A percentile compares a stretch with the other conserved stretches of the same genome.
Evolutionary conservation across 768 basidiomycete species (phyloP).

Genomic region (Collybia sordida): DNA sequence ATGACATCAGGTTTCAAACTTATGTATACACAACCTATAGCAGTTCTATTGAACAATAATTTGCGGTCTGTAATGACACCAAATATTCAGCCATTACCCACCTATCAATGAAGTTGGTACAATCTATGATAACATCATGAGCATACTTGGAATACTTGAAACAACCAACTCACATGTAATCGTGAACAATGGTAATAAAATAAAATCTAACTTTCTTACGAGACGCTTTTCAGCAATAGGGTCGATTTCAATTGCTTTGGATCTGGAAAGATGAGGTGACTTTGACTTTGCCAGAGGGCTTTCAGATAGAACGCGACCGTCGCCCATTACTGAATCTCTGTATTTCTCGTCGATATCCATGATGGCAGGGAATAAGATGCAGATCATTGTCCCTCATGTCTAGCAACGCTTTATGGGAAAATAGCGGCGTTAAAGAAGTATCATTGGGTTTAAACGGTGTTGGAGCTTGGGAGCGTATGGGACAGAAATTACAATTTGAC

Average conservation of each 20-base stretch:
- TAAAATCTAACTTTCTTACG: constrained; percentile 33
- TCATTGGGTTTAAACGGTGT: too few species aligned
- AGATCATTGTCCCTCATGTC: too few species aligned
- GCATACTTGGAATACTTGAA: background rate
- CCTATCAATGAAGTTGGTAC: constrained; percentile 22
- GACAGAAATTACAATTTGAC: too few species aligned
- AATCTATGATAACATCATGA: constrained; percentile 10
- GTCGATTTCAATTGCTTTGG: constrained; percentile 6
- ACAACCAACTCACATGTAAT: constrained; percentile 17
- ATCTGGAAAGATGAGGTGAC: background rate
- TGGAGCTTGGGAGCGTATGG: too few species aligned
- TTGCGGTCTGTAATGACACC: background rate
- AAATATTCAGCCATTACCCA: background rate
- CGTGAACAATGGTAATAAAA: constrained; percentile 29
- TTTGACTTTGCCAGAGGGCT: background rate
- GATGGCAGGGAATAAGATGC: too few species aligned
- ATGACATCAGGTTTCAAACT: background rate
- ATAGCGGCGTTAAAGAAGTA: too few species aligned
- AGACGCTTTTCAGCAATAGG: constrained; percentile 32
- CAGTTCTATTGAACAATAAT: constrained; percentile 10
- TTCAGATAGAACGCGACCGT: background rate
- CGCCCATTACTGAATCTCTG: background rate
- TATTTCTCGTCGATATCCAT: background rate
- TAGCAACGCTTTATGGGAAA: too few species aligned
- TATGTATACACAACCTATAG: constrained; percentile 13